Evolutionary conservation across 495 filamentous ascomycete genomes (phyloP).

Genomic region (Trichoderma erinaceum): DNA sequence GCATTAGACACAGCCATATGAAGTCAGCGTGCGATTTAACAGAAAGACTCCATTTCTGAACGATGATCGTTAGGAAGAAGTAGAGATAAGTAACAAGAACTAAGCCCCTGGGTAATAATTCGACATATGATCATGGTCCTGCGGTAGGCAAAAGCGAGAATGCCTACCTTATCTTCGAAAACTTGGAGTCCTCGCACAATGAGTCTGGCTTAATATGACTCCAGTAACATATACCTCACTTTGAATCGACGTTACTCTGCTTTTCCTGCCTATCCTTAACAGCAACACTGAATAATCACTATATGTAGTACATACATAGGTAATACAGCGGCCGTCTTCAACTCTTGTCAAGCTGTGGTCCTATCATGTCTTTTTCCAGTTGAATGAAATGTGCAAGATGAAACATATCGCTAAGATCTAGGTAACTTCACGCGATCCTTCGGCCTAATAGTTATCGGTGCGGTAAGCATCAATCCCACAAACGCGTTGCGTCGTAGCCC

Average conservation of each 20-base stretch:
- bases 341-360: no score
- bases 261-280: no score
- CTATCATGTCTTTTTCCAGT: no score
- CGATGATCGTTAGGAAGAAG: background rate
- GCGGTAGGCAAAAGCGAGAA: no score
- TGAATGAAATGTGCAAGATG: background rate
- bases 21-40: background rate
- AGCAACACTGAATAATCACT: no score
- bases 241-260: no score
- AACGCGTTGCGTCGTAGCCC: background rate
- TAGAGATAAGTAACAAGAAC: background rate
- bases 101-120: background rate
- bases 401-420: background rate
- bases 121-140: background rate
- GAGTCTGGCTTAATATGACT: no score
- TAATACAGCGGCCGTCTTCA: no score
- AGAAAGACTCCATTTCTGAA: background rate
- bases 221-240: no score
- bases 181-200: no score
- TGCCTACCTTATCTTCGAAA: no score
- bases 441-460: background rate
- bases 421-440: background rate
- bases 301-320: no score
- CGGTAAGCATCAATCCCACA: background rate
- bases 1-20: background rate